Evolutionary conservation across 23 red algal species (phyloP).

Genomic region (Cyanidium caldarium): DNA sequence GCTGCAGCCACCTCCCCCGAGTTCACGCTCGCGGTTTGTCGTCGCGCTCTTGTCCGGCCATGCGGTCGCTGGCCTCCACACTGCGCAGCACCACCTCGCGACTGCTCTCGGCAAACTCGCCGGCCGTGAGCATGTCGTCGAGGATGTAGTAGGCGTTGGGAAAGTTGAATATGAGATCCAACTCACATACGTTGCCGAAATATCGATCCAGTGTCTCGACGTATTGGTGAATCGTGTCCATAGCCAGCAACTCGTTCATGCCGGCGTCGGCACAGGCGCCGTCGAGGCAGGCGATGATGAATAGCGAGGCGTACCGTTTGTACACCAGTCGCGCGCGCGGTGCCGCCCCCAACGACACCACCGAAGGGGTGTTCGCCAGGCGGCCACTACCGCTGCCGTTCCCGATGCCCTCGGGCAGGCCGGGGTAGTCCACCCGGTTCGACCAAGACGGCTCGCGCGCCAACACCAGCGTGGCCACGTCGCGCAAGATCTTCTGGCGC

Average conservation of each 20-base stretch:
- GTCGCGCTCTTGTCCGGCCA: slow-evolving; percentile 21
- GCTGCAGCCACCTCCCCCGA: background rate
- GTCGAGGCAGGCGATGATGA: slow-evolving; percentile 51
- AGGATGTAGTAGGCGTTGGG: slow-evolving; percentile 64
- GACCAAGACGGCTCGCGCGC: slow-evolving; percentile 61
- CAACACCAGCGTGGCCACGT: slow-evolving; percentile 38
- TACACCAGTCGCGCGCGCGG: background rate
- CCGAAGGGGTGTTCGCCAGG: background rate
- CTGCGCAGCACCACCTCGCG: slow-evolving; percentile 26
- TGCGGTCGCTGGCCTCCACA: slow-evolving; percentile 1
- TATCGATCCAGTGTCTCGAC: slow-evolving; percentile 90
- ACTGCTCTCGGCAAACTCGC: slow-evolving; percentile 68
- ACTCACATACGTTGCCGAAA: slow-evolving; percentile 97
- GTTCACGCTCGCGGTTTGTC: background rate
- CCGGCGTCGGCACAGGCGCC: background rate
- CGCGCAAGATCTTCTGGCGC: slow-evolving; percentile 38
- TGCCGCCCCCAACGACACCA: background rate
- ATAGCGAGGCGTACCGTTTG: slow-evolving; percentile 54
- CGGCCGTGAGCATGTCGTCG: slow-evolving; percentile 76
- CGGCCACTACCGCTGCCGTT: background rate
- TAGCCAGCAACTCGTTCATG: slow-evolving; percentile 65
- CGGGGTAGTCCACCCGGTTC: slow-evolving; percentile 52
- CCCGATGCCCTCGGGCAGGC: background rate
- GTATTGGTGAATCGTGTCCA: slow-evolving; percentile 78
- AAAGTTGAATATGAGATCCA: slow-evolving; percentile 97